A percentile compares a stretch with the other conserved stretches of the same genome.
Conservation (phyloP, 23 red algal species). For the Gracilaria caudata region DNA sequence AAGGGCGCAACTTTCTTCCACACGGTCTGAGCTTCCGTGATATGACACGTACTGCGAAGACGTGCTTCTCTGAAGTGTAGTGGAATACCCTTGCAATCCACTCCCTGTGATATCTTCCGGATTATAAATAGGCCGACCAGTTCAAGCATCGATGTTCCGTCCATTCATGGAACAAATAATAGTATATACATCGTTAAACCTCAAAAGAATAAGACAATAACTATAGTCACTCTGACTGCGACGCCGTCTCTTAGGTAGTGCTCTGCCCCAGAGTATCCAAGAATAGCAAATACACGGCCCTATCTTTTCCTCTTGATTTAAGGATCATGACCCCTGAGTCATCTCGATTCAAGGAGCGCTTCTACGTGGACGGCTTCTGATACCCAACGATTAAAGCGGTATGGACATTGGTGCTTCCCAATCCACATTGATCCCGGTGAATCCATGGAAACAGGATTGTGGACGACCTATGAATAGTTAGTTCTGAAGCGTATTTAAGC, state of each 20-base stretch:
- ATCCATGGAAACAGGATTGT: neutral
- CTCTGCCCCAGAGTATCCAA: neutral
- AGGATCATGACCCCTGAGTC: neutral
- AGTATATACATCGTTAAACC: too few relatives aligned
- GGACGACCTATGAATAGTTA: neutral
- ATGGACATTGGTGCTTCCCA: neutral
- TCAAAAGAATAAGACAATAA: neutral
- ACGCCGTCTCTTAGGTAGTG: neutral
- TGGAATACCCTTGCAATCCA: too few relatives aligned
- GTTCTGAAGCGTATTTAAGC: neutral
- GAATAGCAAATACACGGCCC: neutral
- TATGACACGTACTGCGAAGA: too few relatives aligned
- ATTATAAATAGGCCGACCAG: neutral
- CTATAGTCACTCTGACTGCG: neutral
- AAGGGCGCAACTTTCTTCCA: too few relatives aligned
- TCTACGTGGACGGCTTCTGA: constrained; percentile 6
- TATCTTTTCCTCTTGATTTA: neutral
- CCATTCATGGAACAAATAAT: neutral
- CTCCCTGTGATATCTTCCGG: neutral
- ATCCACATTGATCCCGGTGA: neutral
- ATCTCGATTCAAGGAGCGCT: neutral
- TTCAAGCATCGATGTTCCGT: neutral
- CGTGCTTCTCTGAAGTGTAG: too few relatives aligned
- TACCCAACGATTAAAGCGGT: constrained; percentile 10
- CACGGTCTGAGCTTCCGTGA: too few relatives aligned